Base-by-base conservation (phyloP, 805 yeast genomes). In the Kluyveromyces aestuarii region DNA sequence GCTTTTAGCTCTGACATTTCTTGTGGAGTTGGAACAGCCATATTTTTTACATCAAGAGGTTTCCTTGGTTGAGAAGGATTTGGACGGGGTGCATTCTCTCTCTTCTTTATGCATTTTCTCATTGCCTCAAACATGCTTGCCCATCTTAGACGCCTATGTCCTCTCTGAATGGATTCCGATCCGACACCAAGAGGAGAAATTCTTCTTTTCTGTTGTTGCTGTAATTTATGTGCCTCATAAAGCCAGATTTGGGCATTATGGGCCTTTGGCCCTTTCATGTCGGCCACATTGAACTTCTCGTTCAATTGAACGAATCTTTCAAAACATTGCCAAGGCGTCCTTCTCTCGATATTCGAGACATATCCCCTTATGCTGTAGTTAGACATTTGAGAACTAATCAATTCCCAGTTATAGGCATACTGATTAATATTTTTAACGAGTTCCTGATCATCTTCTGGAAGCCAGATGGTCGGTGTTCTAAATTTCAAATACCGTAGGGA, bases 291-390 rank as follows among this genome's bases (percentile, higher is more conserved):
- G 59, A 89, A 91, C 50, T 83, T 82, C 51, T 91, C 96, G 58
- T 87, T 88, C 55, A 93, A 73, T 68, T 91, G 98, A 52, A 90
- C 83, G 72, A 91, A 93, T 55, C 99, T 73, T 66, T 93, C 99
- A 70, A 93, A 93, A 64, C 98, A 91, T 64, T 91, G 98, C 99
- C 99, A 93, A 0, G 99, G 95, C 0, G 98, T 93, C 59, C 99
- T 77, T 59, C 97, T 78, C 65, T 93, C 98, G 49, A 89, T 87
- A 59, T 87, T 89, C 0, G 98, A 85, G 37, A 81, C 77, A 63
- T 87, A 89, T 13, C 83, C 78, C 54, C 80, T 74, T 0, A 87
- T 77, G 2, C 88, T 77, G 45, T 76, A 72, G 2, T 82, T 75
- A 41, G 84, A 76, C 63, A 93, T 70, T 60, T 85, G 87, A 7